Conservation (phyloP, 177 flowering plant genomes). For the Vitis hybrid region DNA sequence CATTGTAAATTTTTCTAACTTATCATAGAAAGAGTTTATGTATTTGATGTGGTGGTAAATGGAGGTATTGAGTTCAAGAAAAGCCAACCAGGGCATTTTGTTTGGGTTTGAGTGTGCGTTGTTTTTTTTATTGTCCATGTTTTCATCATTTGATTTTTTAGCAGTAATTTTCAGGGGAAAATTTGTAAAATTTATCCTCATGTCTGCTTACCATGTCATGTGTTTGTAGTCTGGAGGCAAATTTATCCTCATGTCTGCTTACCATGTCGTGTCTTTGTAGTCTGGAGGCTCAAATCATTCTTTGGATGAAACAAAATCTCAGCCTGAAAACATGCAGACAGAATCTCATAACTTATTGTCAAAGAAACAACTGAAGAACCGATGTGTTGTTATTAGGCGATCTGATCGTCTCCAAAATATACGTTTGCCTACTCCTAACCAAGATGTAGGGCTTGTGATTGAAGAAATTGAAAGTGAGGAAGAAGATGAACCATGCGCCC, state of each 20-base stretch:
- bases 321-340: slow-evolving; percentile 1
- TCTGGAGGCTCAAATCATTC: slow-evolving; percentile 1
- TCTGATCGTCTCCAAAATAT: slow-evolving; percentile 32
- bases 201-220: too few relatives aligned
- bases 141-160: too few relatives aligned
- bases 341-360: neutral
- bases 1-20: too few relatives aligned
- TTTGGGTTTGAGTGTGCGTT: too few relatives aligned
- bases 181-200: too few relatives aligned
- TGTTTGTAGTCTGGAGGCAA: neutral
- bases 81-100: too few relatives aligned
- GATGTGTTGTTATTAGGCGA: slow-evolving; percentile 23
- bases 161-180: too few relatives aligned
- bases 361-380: slow-evolving; percentile 4
- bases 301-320: neutral
- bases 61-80: too few relatives aligned
- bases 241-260: too few relatives aligned
- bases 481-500: slow-evolving; percentile 19
- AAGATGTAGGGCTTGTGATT: slow-evolving; percentile 19
- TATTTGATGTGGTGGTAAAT: too few relatives aligned
- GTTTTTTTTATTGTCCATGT: too few relatives aligned
- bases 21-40: too few relatives aligned
- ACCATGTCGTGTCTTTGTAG: neutral
- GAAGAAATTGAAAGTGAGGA: slow-evolving; percentile 31
- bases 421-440: neutral